Conservation (phyloP, 805 yeast genomes). For the Blastobotrys muscicola region DNA sequence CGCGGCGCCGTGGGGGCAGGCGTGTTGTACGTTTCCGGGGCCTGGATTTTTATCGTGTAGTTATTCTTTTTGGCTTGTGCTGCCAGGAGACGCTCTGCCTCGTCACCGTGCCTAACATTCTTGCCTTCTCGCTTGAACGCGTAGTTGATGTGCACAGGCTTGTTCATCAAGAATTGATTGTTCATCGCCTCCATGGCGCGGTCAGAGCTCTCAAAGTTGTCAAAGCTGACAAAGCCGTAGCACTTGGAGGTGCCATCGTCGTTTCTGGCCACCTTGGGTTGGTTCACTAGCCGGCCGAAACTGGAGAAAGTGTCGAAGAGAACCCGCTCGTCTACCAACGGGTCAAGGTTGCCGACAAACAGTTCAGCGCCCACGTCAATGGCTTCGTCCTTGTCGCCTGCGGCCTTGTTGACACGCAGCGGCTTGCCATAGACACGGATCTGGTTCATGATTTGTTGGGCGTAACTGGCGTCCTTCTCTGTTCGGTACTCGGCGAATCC, state of each 20-base stretch:
- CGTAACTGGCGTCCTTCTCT: slow-evolving; percentile 61
- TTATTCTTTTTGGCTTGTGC: slow-evolving; percentile 42
- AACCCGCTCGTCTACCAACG: slow-evolving; percentile 50
- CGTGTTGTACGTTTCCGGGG: not conserved
- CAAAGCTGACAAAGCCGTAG: slow-evolving; percentile 57
- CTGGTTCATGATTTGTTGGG: slow-evolving; percentile 49
- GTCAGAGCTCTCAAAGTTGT: slow-evolving; percentile 60
- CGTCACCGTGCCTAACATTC: slow-evolving; percentile 66
- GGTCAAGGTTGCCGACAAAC: slow-evolving; percentile 61
- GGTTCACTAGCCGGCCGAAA: slow-evolving; percentile 53
- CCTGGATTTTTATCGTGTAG: slow-evolving; percentile 4
- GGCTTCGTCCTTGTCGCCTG: slow-evolving; percentile 19
- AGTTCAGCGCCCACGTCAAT: slow-evolving; percentile 54
- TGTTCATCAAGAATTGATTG: slow-evolving; percentile 60
- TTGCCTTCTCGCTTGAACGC: slow-evolving; percentile 58
- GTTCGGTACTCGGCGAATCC: slow-evolving; percentile 72
- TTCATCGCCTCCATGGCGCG: slow-evolving; percentile 59
- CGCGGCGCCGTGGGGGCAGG: not conserved
- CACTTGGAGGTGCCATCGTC: slow-evolving; percentile 45
- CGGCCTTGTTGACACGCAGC: slow-evolving; percentile 48
- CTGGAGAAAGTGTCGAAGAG: slow-evolving; percentile 49
- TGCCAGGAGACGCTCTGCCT: slow-evolving; percentile 63
- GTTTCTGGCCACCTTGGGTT: slow-evolving; percentile 45
- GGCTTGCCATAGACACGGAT: slow-evolving; percentile 51
- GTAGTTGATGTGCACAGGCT: slow-evolving; percentile 50